Conservation (phyloP, 768 basidiomycete species). For the Phanerodontia chrysosporium region DNA sequence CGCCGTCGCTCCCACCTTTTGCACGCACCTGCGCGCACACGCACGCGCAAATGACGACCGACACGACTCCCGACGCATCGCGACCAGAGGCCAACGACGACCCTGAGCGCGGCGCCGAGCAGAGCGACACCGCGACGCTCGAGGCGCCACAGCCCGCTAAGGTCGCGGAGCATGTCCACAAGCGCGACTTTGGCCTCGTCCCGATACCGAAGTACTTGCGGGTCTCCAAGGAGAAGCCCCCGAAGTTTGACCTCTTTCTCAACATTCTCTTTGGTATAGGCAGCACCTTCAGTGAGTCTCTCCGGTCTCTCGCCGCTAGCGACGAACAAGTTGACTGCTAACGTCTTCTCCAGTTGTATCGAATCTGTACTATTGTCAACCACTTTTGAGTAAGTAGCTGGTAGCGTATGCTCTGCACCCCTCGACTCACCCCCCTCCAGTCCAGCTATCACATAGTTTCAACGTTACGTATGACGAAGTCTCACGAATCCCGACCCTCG, state of each 20-base stretch:
- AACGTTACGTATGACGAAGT: slow-evolving; percentile 33
- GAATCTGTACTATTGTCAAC: slow-evolving; percentile 86
- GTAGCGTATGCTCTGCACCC: slow-evolving; percentile 15
- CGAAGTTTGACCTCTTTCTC: slow-evolving; percentile 47
- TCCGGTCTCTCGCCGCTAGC: background rate
- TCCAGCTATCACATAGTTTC: slow-evolving; percentile 32
- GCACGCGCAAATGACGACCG: background rate
- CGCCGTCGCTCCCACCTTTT: no score
- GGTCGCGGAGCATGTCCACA: background rate
- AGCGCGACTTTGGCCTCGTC: slow-evolving; percentile 53
- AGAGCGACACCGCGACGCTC: slow-evolving; percentile 2
- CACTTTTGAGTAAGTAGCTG: slow-evolving; percentile 56
- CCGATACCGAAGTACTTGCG: slow-evolving; percentile 57
- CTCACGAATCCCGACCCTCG: slow-evolving; percentile 55
- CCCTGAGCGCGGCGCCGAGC: background rate
- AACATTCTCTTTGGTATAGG: slow-evolving; percentile 62
- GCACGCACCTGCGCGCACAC: no score
- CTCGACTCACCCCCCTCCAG: background rate
- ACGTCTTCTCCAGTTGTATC: slow-evolving; percentile 42
- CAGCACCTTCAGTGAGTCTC: slow-evolving; percentile 49
- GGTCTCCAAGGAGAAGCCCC: slow-evolving; percentile 46
- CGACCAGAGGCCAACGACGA: background rate
- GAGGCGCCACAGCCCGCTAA: background rate
- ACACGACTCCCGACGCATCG: background rate
- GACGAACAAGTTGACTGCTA: background rate